Conservation (phyloP, 495 filamentous ascomycete species). For the Hypoxylon lenormandii region DNA sequence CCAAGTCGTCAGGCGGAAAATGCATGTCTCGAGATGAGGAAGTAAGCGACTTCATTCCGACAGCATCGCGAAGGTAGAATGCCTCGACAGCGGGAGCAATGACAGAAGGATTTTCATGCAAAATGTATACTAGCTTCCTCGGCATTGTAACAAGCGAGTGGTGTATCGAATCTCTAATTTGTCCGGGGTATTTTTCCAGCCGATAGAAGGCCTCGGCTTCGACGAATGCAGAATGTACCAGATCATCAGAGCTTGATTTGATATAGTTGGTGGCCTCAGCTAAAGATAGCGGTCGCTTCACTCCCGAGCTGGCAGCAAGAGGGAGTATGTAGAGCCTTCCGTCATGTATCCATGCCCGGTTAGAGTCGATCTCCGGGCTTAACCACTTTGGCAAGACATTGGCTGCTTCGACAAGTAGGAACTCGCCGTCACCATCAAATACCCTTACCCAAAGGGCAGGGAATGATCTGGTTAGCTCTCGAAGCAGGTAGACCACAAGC, state of each 20-base stretch:
- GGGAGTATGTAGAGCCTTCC: constrained; percentile 82
- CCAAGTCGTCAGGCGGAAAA: constrained; percentile 82
- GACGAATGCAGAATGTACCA: constrained; percentile 74
- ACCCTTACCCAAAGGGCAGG: constrained; percentile 83
- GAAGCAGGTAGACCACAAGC: constrained; percentile 92
- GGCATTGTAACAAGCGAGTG: constrained; percentile 77
- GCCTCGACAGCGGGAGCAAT: constrained; percentile 87
- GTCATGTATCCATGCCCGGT: constrained; percentile 84
- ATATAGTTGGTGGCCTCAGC: constrained; percentile 71
- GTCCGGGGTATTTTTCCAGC: constrained; percentile 80
- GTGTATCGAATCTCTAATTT: constrained; percentile 77
- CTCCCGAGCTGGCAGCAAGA: constrained; percentile 40
- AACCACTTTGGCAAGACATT: constrained; percentile 88
- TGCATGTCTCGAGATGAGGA: constrained; percentile 53
- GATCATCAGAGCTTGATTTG: constrained; percentile 59
- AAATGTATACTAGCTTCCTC: constrained; percentile 81
- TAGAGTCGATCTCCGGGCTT: constrained; percentile 87
- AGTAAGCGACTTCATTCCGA: constrained; percentile 76
- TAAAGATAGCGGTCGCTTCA: constrained; percentile 66
- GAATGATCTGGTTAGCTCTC: constrained; percentile 79
- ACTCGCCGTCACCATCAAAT: constrained; percentile 90
- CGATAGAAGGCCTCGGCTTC: constrained; percentile 93
- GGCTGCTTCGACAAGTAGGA: constrained; percentile 93
- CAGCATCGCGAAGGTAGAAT: constrained; percentile 91
- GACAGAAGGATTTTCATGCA: constrained; percentile 76